Evolutionary conservation across 208 protist genomes (phyloP), one percentile per base, ranked within the genome.

Genomic region (Lotmaria passim): DNA sequence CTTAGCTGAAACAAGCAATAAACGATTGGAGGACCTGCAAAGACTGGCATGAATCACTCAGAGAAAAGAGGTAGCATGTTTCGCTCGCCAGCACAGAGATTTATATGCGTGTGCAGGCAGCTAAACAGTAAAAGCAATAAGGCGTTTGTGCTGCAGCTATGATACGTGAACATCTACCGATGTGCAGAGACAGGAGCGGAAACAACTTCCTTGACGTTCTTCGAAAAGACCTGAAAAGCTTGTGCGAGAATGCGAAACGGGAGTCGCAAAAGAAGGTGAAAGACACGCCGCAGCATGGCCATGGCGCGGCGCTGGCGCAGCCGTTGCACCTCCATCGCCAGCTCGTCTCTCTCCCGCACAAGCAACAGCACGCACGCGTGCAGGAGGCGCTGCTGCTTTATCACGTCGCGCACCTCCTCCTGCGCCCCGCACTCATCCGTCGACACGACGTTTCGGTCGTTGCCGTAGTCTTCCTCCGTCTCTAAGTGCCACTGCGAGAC

Each of bases 321-420:
- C 7, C 26, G 43, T 33, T 24, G 44, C 21, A 11, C 21, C 44
- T 50, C 28, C 41, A 10, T 47, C 28, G 0, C 33, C 14, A 17
- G 41, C 28, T 56, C 60, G 12, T 7, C 17, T 21, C 33, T 62
- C 33, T 70, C 70, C 0, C 55, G 61, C 38, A 56, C 34, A 2
- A 76, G 48, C 12, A 61, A 34, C 0, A 69, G 19, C 8, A 76
- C 24, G 26, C 61, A 76, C 19, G 62, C 62, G 55, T 76, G 55
- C 28, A 76, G 52, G 10, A 69, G 55, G 15, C 44, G 61, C 39
- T 70, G 70, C 48, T 70, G 70, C 46, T 51, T 57, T 19, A 59
- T 46, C 7, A 48, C 34, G 1, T 59, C 44, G 0, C 19, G 17
- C n/a, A 52, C 15, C 24, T 39, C 15, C 3, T n/a, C 31, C 15